These are phyloP conservation scores for Drechslera avenae DNA, from an alignment of 2,329 filamentous ascomycete species.

Conservation along the genomic window DNA sequence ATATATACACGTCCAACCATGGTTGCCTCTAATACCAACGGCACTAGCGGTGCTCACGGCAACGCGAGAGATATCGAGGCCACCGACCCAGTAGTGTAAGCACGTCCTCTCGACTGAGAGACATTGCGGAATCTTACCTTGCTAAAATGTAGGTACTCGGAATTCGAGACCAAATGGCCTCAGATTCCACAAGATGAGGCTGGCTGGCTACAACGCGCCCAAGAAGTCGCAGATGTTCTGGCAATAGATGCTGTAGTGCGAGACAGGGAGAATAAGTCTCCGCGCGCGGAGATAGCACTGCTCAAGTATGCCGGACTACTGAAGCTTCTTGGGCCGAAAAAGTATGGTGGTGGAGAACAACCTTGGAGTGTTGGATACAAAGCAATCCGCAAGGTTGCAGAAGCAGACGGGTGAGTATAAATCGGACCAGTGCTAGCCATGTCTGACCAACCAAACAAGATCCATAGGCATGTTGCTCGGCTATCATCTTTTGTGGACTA, in stretches of 20 bases:
- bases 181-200: slow-evolving; percentile 49
- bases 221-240: slow-evolving; percentile 57
- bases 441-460: slow-evolving; percentile 10
- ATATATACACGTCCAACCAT: too few relatives aligned
- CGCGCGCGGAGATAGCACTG: slow-evolving; percentile 57
- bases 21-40: slow-evolving; percentile 13
- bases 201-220: slow-evolving; percentile 56
- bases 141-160: slow-evolving; percentile 4
- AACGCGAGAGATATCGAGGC: slow-evolving; percentile 20
- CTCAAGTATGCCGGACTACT: slow-evolving; percentile 59
- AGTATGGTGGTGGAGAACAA: slow-evolving; percentile 60
- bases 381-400: slow-evolving; percentile 66
- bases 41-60: slow-evolving; percentile 8
- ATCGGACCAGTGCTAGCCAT: background rate
- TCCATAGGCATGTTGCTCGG: slow-evolving; percentile 69
- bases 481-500: slow-evolving; percentile 69
- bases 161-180: slow-evolving; percentile 47
- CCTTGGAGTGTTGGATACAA: slow-evolving; percentile 62
- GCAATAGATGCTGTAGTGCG: slow-evolving; percentile 54
- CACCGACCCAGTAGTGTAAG: slow-evolving; percentile 50
- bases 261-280: slow-evolving; percentile 60
- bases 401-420: slow-evolving; percentile 60
- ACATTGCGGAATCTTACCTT: too few relatives aligned
- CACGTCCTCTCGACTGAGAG: too few relatives aligned
- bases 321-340: slow-evolving; percentile 57